Percentiles rank a stretch among this genome's conserved stretches.
phyloP scores from a whole-genome alignment of 352 stramenopile species.

The Phytopythium oedochilum region DNA sequence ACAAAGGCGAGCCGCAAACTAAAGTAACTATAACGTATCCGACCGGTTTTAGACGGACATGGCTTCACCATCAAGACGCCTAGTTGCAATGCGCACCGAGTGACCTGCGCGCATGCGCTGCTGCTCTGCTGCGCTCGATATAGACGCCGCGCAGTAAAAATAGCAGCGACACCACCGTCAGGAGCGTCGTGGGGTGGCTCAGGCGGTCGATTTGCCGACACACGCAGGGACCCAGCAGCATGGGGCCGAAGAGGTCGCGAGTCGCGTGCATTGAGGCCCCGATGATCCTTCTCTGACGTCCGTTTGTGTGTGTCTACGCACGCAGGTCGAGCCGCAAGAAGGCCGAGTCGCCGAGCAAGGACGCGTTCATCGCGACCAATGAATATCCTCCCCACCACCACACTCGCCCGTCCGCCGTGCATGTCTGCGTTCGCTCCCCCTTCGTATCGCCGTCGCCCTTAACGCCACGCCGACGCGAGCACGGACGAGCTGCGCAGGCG shows the following conservation, averaged over 20 bases:
- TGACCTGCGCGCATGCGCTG: too few species aligned
- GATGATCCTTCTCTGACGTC: neutral
- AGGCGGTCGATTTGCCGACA: too few species aligned
- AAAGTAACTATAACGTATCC: neutral
- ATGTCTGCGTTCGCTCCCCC: too few species aligned
- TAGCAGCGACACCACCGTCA: neutral
- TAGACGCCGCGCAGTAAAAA: neutral
- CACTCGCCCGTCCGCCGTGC: neutral
- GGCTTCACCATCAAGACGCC: too few species aligned
- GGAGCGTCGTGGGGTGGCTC: too few species aligned
- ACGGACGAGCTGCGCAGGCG: slow-evolving; percentile 68
- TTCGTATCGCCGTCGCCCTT: too few species aligned
- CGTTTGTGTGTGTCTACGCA: too few species aligned
- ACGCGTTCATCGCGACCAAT: slow-evolving; percentile 60
- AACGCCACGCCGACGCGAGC: slow-evolving; percentile 1
- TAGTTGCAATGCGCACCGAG: too few species aligned
- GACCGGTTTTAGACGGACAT: neutral
- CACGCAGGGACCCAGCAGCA: too few species aligned
- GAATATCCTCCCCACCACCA: slow-evolving; percentile 49
- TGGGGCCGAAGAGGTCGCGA: slow-evolving; percentile 42
- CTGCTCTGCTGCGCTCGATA: too few species aligned
- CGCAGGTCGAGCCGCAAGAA: slow-evolving; percentile 20
- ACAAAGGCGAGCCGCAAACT: neutral
- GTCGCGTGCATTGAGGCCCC: neutral
- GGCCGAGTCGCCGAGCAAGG: slow-evolving; percentile 14